Evolutionary conservation across 129 eudicot genomes (phyloP), one percentile per base, ranked within the genome.

Genomic region (Pulicaria dysenterica): DNA sequence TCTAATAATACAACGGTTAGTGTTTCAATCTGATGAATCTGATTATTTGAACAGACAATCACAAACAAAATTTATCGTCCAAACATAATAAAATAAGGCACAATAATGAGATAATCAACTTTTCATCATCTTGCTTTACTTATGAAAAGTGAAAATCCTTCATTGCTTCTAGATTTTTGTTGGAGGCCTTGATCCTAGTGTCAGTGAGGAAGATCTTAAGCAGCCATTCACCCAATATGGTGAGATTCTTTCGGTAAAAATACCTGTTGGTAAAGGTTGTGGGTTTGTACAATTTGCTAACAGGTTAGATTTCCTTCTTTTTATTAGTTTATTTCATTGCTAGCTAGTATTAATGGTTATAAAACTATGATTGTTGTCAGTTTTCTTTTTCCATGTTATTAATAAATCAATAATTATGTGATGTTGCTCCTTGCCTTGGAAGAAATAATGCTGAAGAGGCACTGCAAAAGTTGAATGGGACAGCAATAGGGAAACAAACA

Each of bases 261-360:
- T 85, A 66, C 90, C 90, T 7, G 84, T 79, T 12, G 91, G 90
- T 55, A 88, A 85, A 73, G 90, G 90, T 64, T 88, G 95, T 43
- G 95, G 95, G 7, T 88, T 88, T 75, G 91, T 88, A 45, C 95
- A 88, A 73, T 88, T 88, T 73, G 91, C 91, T 45, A 85, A 80
- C 86, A 78, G 95, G 95, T 88, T 47, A 13, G 54, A 54, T 54
- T 38, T 14, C 48, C 7, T 77, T 58, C 62, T 46, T 48, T 24
- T 44, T 37, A 3, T 37, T 44, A 55, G 6, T 44, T 16, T 10
- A 34, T 47, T 12, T 11, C 41, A 4, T 54, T 24, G 48, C 45
- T 45, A 17, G 7, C 37, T 5, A 2, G 37, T 67, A 50, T 24
- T 24, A 24, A 24, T 24, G 31, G 31, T 24, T 24, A 1, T 24